Conservation (phyloP, 169 alveolate genomes). For the Plasmodium yoelii region DNA sequence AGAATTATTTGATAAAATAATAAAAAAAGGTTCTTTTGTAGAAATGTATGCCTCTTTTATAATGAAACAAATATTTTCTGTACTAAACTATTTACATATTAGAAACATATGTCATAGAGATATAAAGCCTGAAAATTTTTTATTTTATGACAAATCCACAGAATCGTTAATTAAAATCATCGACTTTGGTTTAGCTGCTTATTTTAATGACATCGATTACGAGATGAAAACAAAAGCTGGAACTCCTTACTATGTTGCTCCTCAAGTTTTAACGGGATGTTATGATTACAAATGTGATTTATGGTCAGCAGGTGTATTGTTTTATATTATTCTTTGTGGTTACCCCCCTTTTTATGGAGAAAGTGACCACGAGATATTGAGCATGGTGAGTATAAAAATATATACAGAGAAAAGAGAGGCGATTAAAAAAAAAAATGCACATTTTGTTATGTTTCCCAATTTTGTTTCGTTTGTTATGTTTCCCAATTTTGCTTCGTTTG, state of each 20-base stretch:
- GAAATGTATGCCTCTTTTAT: conserved; percentile 84
- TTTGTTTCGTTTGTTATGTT: too few relatives aligned
- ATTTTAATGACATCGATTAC: conserved; percentile 76
- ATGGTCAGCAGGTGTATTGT: conserved; percentile 89
- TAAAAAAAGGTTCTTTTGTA: conserved; percentile 87
- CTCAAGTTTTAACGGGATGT: conserved; percentile 87
- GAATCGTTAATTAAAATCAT: conserved; percentile 89
- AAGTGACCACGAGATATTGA: conserved; percentile 88
- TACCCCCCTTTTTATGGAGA: conserved; percentile 93
- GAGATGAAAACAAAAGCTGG: conserved; percentile 84
- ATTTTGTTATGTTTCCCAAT: too few relatives aligned
- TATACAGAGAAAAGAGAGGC: background rate
- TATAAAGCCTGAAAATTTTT: conserved; percentile 98
- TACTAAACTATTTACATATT: conserved; percentile 96
- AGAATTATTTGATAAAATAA: conserved; percentile 90
- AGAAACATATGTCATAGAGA: conserved; percentile 98
- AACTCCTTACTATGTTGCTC: conserved; percentile 89
- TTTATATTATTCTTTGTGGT: conserved; percentile 91
- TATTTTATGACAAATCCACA: conserved; percentile 80
- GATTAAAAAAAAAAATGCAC: background rate
- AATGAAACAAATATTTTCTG: conserved; percentile 91
- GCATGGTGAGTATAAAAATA: conserved; percentile 24
- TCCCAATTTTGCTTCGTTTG: too few relatives aligned
- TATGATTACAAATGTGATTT: conserved; percentile 90
- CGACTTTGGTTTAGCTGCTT: conserved; percentile 92